A percentile compares a stretch with the other conserved stretches of the same genome.
These are phyloP conservation scores for Solanum ossicruentum DNA, from an alignment of 257 asterid species.

Conservation along the genomic window DNA sequence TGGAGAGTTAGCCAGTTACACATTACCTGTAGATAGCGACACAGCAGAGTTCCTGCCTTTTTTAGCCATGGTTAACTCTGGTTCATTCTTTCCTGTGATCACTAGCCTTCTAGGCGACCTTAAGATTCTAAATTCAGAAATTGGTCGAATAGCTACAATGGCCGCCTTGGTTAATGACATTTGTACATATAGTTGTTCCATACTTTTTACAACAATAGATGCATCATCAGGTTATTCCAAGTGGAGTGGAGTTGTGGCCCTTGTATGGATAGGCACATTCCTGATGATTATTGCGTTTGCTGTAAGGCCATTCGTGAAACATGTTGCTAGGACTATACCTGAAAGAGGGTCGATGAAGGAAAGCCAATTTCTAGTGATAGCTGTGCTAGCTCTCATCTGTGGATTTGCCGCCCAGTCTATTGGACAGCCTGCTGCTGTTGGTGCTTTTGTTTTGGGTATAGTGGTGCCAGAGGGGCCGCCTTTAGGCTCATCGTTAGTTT, in stretches of 20 bases:
- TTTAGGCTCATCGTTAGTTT: constrained; percentile 22
- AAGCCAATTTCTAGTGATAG: constrained; percentile 24
- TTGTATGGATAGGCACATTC: background rate
- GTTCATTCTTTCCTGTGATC: constrained; percentile 44
- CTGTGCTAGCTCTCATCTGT: constrained; percentile 13
- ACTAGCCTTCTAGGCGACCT: constrained; percentile 39
- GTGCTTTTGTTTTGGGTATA: constrained; percentile 32
- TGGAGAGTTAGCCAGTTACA: background rate
- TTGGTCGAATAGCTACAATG: constrained; percentile 45
- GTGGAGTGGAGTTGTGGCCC: background rate
- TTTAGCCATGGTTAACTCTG: constrained; percentile 15
- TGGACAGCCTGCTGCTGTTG: constrained; percentile 41
- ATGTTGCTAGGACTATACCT: constrained; percentile 15
- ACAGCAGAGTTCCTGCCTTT: constrained; percentile 7
- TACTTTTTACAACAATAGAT: background rate
- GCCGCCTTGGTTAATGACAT: constrained; percentile 29
- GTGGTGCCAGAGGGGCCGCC: constrained; percentile 43
- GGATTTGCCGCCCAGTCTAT: constrained; percentile 22
- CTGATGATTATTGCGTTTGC: constrained; percentile 1
- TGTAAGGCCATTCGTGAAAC: constrained; percentile 16
- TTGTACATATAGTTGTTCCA: constrained; percentile 13
- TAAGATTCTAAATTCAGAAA: constrained; percentile 46
- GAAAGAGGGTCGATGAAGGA: constrained; percentile 34
- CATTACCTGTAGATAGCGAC: constrained; percentile 8
- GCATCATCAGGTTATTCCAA: background rate